These are phyloP conservation scores for Penicillium sp. DNA, from an alignment of 2,329 filamentous ascomycete genomes.

Conservation along the genomic window DNA sequence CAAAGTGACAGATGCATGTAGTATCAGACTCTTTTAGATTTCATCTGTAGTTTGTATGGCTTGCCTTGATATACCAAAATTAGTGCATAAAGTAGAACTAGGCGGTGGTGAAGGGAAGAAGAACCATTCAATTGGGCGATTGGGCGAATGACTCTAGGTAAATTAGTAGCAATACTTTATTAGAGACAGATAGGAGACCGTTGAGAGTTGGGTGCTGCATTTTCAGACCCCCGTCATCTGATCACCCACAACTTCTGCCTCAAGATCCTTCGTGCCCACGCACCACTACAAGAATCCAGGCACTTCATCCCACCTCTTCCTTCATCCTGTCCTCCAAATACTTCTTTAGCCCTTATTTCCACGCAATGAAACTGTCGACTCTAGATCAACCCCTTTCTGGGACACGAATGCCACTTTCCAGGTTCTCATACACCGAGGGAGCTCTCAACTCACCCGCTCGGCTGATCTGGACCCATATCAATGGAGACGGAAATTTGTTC, in stretches of 20 bases:
- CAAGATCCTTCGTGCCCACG: background rate
- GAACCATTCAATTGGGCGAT: background rate
- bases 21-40: background rate
- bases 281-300: background rate
- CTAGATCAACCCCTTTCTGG: conserved; percentile 17
- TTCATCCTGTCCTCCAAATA: too few relatives aligned
- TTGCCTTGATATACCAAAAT: background rate
- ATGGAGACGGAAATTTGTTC: conserved; percentile 41
- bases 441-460: conserved; percentile 42
- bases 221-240: background rate
- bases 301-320: background rate
- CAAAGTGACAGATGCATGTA: too few relatives aligned
- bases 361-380: conserved; percentile 1
- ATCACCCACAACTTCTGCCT: background rate
- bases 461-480: conserved; percentile 51
- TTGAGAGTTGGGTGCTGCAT: background rate
- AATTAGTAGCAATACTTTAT: background rate
- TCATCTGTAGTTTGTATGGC: background rate
- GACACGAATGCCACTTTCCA: conserved; percentile 39
- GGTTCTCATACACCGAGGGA: conserved; percentile 51
- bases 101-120: too few relatives aligned
- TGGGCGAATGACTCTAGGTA: background rate
- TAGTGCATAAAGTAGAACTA: too few relatives aligned
- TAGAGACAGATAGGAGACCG: background rate
- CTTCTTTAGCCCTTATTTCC: background rate